phyloP scores from a whole-genome alignment of 345 rosid genomes.

The Draba incana region DNA sequence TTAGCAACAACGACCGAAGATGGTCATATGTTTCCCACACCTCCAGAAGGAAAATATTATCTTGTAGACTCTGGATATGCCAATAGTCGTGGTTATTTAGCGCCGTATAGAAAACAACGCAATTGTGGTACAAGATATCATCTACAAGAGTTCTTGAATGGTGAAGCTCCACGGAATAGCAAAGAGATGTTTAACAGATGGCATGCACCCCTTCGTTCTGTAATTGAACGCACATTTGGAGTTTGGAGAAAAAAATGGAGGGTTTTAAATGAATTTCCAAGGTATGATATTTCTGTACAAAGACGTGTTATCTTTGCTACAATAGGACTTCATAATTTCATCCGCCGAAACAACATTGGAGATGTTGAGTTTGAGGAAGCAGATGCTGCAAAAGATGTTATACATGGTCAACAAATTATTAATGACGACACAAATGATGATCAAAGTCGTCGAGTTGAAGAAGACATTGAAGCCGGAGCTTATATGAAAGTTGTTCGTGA shows the following conservation, averaged over 20 bases:
- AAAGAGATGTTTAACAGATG: no score
- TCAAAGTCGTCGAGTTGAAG: not conserved
- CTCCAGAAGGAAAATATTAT: no score
- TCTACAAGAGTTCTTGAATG: constrained; percentile 5
- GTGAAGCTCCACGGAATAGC: not conserved
- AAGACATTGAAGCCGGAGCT: not conserved
- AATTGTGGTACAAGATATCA: constrained; percentile 1
- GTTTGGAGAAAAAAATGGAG: no score
- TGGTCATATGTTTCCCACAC: no score
- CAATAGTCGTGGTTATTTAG: not conserved
- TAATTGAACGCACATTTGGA: no score
- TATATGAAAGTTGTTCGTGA: not conserved
- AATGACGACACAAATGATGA: not conserved
- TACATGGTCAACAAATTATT: not conserved
- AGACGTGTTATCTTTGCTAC: not conserved
- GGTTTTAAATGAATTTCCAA: no score
- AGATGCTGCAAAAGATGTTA: not conserved
- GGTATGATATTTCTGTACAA: not conserved
- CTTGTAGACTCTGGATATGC: constrained; percentile 5
- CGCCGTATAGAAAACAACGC: not conserved
- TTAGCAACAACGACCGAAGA: not conserved
- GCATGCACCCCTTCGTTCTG: no score
- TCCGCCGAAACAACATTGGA: not conserved
- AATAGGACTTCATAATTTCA: not conserved
- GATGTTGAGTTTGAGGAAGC: not conserved